Conservation (phyloP, 202 grass and related monocot species). For the Bolboschoenoplectus hybrid region DNA sequence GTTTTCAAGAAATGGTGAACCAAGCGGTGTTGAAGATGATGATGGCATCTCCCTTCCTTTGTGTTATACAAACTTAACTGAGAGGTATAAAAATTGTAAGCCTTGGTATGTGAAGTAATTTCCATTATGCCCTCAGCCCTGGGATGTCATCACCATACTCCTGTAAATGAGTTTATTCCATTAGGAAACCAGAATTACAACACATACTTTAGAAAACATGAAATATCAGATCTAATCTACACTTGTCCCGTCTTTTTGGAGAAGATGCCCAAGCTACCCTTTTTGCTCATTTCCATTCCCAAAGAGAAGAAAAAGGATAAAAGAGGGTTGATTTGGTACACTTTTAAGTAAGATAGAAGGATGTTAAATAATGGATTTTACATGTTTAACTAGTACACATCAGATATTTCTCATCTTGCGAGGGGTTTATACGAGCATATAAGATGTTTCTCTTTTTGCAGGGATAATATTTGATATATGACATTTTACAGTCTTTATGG, state of each 20-base stretch:
- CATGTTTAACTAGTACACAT: not conserved
- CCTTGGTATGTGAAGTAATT: constrained; percentile 39
- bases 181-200: constrained; percentile 22
- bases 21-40: constrained; percentile 83
- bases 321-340: not conserved
- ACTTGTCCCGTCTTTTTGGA: not conserved
- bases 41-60: constrained; percentile 91
- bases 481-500: not conserved
- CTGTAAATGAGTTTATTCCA: not conserved
- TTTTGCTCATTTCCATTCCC: constrained; percentile 1
- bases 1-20: constrained; percentile 73
- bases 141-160: not conserved
- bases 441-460: not conserved
- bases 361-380: not conserved
- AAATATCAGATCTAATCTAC: not conserved
- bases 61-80: constrained; percentile 75
- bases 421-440: not conserved
- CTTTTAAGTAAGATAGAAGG: not conserved
- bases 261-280: not conserved
- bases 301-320: not conserved
- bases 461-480: constrained; percentile 1
- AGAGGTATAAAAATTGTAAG: constrained; percentile 59
- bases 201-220: constrained; percentile 13
- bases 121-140: constrained; percentile 19
- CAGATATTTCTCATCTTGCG: not conserved